A percentile compares a stretch with the other conserved stretches of the same genome.
Conservation (phyloP, 1,284 basidiomycete genomes). For the Sporisorium reilianum region DNA sequence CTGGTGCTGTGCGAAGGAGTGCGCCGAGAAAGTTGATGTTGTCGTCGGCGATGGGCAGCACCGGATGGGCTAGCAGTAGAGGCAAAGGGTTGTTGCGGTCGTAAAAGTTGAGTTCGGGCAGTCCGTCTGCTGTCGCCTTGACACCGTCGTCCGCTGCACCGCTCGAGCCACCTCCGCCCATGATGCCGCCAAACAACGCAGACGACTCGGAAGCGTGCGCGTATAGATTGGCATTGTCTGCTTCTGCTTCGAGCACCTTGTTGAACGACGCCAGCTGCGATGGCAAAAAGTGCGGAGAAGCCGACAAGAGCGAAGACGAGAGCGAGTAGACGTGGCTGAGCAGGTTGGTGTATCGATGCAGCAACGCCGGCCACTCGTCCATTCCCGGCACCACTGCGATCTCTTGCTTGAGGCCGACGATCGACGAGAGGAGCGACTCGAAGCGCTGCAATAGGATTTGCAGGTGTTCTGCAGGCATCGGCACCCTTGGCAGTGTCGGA, state of each 20-base stretch:
- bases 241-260: conserved; percentile 56
- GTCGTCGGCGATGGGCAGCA: conserved; percentile 53
- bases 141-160: conserved; percentile 29
- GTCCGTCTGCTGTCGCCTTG: conserved; percentile 42
- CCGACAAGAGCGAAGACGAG: conserved; percentile 50
- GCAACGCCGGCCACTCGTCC: conserved; percentile 60
- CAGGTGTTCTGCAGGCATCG: conserved; percentile 48
- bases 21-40: conserved; percentile 61
- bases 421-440: conserved; percentile 58
- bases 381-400: conserved; percentile 57
- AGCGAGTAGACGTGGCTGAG: conserved; percentile 61
- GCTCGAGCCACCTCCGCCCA: conserved; percentile 6
- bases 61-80: conserved; percentile 49
- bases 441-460: conserved; percentile 58
- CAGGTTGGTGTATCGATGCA: conserved; percentile 56
- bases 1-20: conserved; percentile 58
- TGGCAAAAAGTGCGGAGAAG: conserved; percentile 55
- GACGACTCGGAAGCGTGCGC: conserved; percentile 30
- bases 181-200: conserved; percentile 30
- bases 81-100: conserved; percentile 51
- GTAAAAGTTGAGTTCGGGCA: conserved; percentile 53
- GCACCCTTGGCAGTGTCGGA: conserved; percentile 35
- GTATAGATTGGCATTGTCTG: conserved; percentile 53
- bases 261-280: conserved; percentile 57
- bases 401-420: conserved; percentile 58